These are phyloP conservation scores for Aquanectria penicillioides DNA, from an alignment of 2,329 filamentous ascomycete genomes.

Conservation along the genomic window DNA sequence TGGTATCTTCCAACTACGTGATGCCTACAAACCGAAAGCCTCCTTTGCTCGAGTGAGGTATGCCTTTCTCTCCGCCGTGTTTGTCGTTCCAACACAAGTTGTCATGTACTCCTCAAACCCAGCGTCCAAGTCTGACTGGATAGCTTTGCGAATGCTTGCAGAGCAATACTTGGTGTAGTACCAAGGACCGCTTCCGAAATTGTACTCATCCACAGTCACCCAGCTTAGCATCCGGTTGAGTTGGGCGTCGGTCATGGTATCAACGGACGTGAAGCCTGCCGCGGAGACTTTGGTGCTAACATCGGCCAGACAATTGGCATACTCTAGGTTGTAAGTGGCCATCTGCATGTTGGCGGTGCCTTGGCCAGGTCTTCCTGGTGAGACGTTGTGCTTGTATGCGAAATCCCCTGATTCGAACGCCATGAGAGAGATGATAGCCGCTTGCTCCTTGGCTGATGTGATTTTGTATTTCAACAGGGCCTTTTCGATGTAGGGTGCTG, in stretches of 20 bases:
- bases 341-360: constrained; percentile 72
- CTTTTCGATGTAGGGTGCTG: constrained; percentile 64
- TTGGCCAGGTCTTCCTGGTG: constrained; percentile 69
- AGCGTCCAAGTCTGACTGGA: constrained; percentile 50
- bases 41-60: constrained; percentile 59
- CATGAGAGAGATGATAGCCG: constrained; percentile 76
- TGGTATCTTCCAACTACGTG: too few relatives aligned
- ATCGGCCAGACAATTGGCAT: constrained; percentile 56
- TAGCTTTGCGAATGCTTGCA: constrained; percentile 41
- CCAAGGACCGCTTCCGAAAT: constrained; percentile 65
- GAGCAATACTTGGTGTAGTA: constrained; percentile 58
- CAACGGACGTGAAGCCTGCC: constrained; percentile 35
- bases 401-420: constrained; percentile 77
- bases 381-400: constrained; percentile 75
- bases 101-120: constrained; percentile 59
- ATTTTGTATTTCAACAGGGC: constrained; percentile 69
- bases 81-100: constrained; percentile 53
- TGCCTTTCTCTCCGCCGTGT: constrained; percentile 45
- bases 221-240: constrained; percentile 55
- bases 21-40: constrained; percentile 57
- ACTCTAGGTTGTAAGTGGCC: constrained; percentile 55
- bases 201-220: constrained; percentile 59
- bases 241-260: constrained; percentile 43
- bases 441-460: constrained; percentile 63
- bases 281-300: constrained; percentile 47